Conservation (phyloP, 768 basidiomycete species). For the Suillus decipiens region DNA sequence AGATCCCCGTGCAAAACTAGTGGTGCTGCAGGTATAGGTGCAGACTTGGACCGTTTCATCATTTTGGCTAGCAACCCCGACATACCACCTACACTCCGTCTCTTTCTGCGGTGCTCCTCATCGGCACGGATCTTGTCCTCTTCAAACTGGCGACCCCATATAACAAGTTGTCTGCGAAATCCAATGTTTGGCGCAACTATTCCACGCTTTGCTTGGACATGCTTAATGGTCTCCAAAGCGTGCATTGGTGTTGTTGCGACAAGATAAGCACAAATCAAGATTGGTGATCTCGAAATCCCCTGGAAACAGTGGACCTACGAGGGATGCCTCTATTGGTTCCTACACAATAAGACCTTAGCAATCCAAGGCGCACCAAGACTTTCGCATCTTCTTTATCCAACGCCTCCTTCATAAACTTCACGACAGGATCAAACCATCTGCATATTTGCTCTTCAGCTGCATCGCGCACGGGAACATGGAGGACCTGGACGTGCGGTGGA, state of each 20-base stretch:
- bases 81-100: conserved; percentile 11
- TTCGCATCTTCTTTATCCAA: conserved; percentile 43
- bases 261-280: conserved; percentile 74
- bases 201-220: conserved; percentile 55
- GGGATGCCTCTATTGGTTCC: conserved; percentile 2
- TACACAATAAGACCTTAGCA: conserved; percentile 1
- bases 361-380: conserved; percentile 48
- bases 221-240: conserved; percentile 53
- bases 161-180: conserved; percentile 59
- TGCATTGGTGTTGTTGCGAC: conserved; percentile 53
- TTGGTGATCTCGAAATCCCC: conserved; percentile 76
- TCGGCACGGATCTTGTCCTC: conserved; percentile 23
- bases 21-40: background rate
- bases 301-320: conserved; percentile 73
- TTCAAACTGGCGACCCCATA: conserved; percentile 35
- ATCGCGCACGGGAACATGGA: conserved; percentile 58
- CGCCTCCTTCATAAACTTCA: conserved; percentile 53
- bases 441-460: conserved; percentile 42
- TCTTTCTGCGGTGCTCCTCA: conserved; percentile 18
- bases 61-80: conserved; percentile 14
- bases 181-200: conserved; percentile 69
- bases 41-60: conserved; percentile 3
- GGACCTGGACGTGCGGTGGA: conserved; percentile 36
- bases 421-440: conserved; percentile 47
- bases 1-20: background rate